A percentile compares a stretch with the other conserved stretches of the same genome.
These are phyloP conservation scores for Amylostereum areolatum DNA, from an alignment of 1,284 basidiomycete genomes.

Conservation along the genomic window DNA sequence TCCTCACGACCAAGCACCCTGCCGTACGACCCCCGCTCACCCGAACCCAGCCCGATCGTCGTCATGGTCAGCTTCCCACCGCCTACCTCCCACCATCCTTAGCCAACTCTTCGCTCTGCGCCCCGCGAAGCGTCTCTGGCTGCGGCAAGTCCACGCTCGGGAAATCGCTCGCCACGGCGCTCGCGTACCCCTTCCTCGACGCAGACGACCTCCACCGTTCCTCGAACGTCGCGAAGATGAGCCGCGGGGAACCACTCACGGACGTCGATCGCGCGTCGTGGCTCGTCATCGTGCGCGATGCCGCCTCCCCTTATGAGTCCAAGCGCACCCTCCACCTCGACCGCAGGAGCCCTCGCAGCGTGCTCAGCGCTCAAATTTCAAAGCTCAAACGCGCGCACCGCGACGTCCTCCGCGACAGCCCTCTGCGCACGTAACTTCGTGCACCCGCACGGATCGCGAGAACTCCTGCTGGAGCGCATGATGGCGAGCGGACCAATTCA, in stretches of 20 bases:
- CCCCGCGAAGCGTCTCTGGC: conserved; percentile 64
- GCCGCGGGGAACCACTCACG: conserved; percentile 67
- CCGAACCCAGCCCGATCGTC: too few relatives aligned
- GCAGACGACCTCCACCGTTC: conserved; percentile 86
- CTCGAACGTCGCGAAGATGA: conserved; percentile 88
- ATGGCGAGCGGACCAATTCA: conserved; percentile 76
- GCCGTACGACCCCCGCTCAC: too few relatives aligned
- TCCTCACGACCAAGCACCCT: too few relatives aligned
- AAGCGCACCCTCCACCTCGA: too few relatives aligned
- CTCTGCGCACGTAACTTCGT: conserved; percentile 73
- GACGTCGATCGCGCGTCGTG: conserved; percentile 86
- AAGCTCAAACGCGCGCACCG: conserved; percentile 80
- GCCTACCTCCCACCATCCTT: neutral
- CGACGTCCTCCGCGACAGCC: conserved; percentile 65
- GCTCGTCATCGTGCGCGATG: conserved; percentile 69
- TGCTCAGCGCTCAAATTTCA: conserved; percentile 92
- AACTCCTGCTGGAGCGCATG: conserved; percentile 70
- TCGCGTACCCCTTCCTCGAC: conserved; percentile 77
- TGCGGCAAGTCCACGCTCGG: conserved; percentile 91
- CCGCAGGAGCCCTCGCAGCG: too few relatives aligned
- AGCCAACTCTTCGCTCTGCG: too few relatives aligned
- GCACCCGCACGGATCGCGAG: conserved; percentile 69
- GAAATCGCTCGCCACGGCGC: conserved; percentile 48
- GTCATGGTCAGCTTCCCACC: conserved; percentile 34
- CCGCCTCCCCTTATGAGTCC: conserved; percentile 49